phyloP scores from a whole-genome alignment of 805 yeast species.

The Kodamaea laetipori region DNA sequence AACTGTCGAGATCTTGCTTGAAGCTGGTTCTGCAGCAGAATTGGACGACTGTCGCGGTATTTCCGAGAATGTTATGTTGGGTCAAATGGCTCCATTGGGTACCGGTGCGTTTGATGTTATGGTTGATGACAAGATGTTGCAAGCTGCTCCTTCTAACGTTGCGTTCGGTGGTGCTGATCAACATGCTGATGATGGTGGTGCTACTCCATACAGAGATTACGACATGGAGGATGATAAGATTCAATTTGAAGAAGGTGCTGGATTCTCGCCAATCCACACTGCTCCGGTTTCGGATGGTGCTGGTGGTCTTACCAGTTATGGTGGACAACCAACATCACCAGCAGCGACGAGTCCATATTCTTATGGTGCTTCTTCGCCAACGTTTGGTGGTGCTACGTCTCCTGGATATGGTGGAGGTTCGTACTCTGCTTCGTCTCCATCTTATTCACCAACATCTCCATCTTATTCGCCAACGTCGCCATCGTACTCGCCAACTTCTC shows the following conservation, averaged over 20 bases:
- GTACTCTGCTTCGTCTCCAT: constrained; percentile 64
- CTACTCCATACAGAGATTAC: constrained; percentile 84
- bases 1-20: constrained; percentile 95
- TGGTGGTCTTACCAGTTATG: constrained; percentile 88
- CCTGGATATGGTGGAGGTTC: constrained; percentile 47
- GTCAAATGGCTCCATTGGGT: constrained; percentile 98
- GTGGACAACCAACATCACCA: constrained; percentile 60
- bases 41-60: constrained; percentile 98
- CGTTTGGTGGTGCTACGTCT: constrained; percentile 51
- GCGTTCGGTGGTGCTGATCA: constrained; percentile 40
- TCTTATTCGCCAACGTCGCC: constrained; percentile 73
- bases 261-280: constrained; percentile 92
- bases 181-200: constrained; percentile 61
- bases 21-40: constrained; percentile 98
- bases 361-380: constrained; percentile 48
- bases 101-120: constrained; percentile 97
- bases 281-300: constrained; percentile 74
- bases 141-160: constrained; percentile 56
- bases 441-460: constrained; percentile 71
- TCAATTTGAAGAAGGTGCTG: constrained; percentile 68
- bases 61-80: constrained; percentile 95
- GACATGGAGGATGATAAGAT: constrained; percentile 62
- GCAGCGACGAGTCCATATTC: constrained; percentile 63
- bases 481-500: constrained; percentile 64
- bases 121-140: constrained; percentile 87